A percentile compares a stretch with the other conserved stretches of the same genome.
Conservation (phyloP, 2,329 filamentous ascomycete genomes). For the Beauveria sp. region DNA sequence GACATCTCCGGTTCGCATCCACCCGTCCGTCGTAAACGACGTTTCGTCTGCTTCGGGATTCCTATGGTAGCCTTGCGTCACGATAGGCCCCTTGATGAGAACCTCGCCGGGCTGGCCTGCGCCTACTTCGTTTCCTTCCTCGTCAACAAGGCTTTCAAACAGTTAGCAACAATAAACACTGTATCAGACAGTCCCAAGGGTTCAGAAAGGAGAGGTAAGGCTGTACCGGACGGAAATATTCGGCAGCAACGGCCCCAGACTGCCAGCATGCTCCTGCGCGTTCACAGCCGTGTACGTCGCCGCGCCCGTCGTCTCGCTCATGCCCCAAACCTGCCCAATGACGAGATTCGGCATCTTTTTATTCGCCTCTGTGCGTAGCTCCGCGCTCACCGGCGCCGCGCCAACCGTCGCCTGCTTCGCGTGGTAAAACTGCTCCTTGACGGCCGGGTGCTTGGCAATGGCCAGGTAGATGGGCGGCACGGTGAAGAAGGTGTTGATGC, state of each 20-base stretch:
- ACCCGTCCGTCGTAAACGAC: conserved; percentile 46
- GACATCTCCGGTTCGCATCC: conserved; percentile 76
- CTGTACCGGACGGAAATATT: conserved; percentile 22
- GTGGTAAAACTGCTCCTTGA: conserved; percentile 47
- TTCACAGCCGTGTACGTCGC: conserved; percentile 38
- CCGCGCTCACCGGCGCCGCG: conserved; percentile 48
- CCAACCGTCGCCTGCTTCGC: conserved; percentile 42
- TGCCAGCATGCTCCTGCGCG: conserved; percentile 36
- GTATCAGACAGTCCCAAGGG: background rate
- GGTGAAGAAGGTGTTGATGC: conserved; percentile 47
- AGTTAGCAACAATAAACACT: conserved; percentile 6
- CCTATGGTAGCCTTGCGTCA: conserved; percentile 65
- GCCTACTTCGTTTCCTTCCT: conserved; percentile 30
- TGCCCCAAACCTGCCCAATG: conserved; percentile 49
- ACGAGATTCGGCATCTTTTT: conserved; percentile 38
- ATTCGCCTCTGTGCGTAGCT: conserved; percentile 43
- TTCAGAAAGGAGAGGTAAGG: background rate
- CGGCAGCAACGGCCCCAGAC: conserved; percentile 29
- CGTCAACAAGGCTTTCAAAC: conserved; percentile 29
- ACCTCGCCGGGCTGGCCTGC: conserved; percentile 48
- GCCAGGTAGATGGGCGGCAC: conserved; percentile 55
- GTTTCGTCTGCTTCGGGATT: conserved; percentile 58
- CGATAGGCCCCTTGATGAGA: conserved; percentile 62
- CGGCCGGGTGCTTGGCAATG: conserved; percentile 48
- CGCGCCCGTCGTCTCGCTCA: conserved; percentile 47